Evolutionary conservation across 1,284 basidiomycete species (phyloP), one percentile per base, ranked within the genome.

Genomic region (Amylostereum areolatum): DNA sequence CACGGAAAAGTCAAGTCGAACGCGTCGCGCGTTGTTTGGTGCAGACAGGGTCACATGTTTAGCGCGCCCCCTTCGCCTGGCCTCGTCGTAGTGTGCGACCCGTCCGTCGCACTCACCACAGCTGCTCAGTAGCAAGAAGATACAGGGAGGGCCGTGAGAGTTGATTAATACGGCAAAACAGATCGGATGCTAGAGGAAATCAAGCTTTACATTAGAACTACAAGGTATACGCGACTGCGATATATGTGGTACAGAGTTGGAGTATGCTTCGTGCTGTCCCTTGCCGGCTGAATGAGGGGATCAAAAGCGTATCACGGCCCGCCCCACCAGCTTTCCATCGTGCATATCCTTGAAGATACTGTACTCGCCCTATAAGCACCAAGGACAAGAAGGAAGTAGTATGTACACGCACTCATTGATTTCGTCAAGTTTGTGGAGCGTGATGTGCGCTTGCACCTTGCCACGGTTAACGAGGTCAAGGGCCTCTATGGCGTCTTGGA

Each of bases 401-500:
- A 18, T 18, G 18, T 18, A 18, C 28, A 60, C 71, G 42, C 51
- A 78, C 74, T 61, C 54, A 50, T 78, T 75, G 47, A 87, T 60
- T 41, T 77, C 72, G 5, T 68, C 67, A 43, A 85, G 66, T 3
- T 67, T 65, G 53, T 69, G 67, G 27, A 78, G 61, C 52, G 72
- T 67, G 56, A 72, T 76, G 43, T 72, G 68, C 53, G 76, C 78
- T 62, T 72, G 76, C 45, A 89, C 81, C 55, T 83, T 81, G 5
- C 84, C 83, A 10, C 68, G 64, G 1, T 80, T 80, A 7, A 79
- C 85, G 49, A 89, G 70, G 11, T 75, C 73, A 29, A 89, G 66
- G 3, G 84, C 80, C 62, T 89, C 85, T 37, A 74, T 66, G 18
- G 76, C 74, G 55, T 89, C 86, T 59, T 83, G 80, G 44, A 81